A percentile compares a stretch with the other conserved stretches of the same genome.
phyloP scores from a whole-genome alignment of 148 eudicot genomes.

The Amaranthus cruentus region DNA sequence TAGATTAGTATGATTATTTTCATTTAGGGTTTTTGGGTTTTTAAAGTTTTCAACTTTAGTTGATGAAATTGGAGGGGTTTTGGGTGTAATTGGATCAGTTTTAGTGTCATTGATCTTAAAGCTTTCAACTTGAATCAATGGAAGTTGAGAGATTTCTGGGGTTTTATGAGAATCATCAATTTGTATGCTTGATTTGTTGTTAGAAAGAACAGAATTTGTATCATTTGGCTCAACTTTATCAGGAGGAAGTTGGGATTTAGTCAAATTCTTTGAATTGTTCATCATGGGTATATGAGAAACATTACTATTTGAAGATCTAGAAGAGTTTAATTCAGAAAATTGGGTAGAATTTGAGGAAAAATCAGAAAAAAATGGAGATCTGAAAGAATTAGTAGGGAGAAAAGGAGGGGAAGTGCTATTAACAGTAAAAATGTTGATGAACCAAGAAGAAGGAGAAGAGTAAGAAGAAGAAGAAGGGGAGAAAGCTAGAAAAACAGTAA shows the following conservation, averaged over 20 bases:
- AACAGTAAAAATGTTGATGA: conserved; percentile 39
- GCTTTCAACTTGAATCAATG: too few species aligned
- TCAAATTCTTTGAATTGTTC: too few species aligned
- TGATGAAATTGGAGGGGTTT: too few species aligned
- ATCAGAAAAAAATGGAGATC: conserved; percentile 33
- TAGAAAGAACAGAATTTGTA: background rate
- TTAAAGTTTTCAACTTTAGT: too few species aligned
- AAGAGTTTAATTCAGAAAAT: background rate
- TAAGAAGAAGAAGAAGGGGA: conserved; percentile 54
- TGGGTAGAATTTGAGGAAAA: conserved; percentile 33
- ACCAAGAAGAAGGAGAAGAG: conserved; percentile 54
- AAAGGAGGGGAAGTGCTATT: conserved; percentile 39
- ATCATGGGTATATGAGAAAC: too few species aligned
- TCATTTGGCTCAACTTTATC: conserved; percentile 26
- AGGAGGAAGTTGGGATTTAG: background rate
- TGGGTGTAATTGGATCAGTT: too few species aligned
- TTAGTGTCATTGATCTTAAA: too few species aligned
- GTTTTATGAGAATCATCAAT: background rate
- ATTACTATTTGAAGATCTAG: too few species aligned
- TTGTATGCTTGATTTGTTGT: background rate
- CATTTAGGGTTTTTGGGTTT: background rate
- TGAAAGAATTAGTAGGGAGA: conserved; percentile 33
- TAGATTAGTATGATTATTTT: too few species aligned
- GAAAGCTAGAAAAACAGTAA: conserved; percentile 65
- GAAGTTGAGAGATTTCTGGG: conserved; percentile 1